Percentiles rank a stretch among this genome's conserved stretches.
Evolutionary conservation across 2,329 filamentous ascomycete species (phyloP).

Genomic region (Monilinia aucupariae): DNA sequence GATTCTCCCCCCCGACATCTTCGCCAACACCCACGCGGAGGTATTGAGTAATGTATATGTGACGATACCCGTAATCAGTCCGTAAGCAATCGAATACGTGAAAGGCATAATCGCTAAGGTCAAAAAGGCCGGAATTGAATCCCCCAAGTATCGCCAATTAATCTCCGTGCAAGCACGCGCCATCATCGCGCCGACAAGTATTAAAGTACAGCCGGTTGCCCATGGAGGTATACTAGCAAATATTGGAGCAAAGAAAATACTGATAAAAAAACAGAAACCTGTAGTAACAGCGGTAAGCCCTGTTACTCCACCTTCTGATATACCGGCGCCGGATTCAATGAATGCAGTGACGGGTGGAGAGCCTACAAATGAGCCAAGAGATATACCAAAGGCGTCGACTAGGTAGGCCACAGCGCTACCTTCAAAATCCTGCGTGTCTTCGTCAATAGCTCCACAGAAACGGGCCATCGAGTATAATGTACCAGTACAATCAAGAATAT

Average conservation of each 20-base stretch:
- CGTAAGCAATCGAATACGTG: slow-evolving; percentile 83
- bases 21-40: slow-evolving; percentile 62
- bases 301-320: slow-evolving; percentile 80
- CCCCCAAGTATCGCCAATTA: slow-evolving; percentile 83
- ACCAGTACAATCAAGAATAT: slow-evolving; percentile 81
- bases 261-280: slow-evolving; percentile 78
- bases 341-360: slow-evolving; percentile 79
- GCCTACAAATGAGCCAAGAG: slow-evolving; percentile 73
- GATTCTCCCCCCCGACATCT: slow-evolving; percentile 61
- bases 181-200: slow-evolving; percentile 88
- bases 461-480: slow-evolving; percentile 87
- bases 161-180: slow-evolving; percentile 70
- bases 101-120: slow-evolving; percentile 85
- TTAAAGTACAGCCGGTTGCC: slow-evolving; percentile 83
- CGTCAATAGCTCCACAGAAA: slow-evolving; percentile 74
- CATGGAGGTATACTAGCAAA: slow-evolving; percentile 85
- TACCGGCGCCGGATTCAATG: slow-evolving; percentile 84
- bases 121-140: slow-evolving; percentile 78
- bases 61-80: slow-evolving; percentile 72
- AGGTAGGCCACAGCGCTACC: slow-evolving; percentile 78
- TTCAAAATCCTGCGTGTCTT: slow-evolving; percentile 80
- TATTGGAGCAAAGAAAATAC: slow-evolving; percentile 84
- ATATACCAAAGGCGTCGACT: slow-evolving; percentile 74
- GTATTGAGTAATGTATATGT: slow-evolving; percentile 73
- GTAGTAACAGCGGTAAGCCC: slow-evolving; percentile 76